Conservation (phyloP, 352 stramenopile genomes). For the Phytophthora melonis region DNA sequence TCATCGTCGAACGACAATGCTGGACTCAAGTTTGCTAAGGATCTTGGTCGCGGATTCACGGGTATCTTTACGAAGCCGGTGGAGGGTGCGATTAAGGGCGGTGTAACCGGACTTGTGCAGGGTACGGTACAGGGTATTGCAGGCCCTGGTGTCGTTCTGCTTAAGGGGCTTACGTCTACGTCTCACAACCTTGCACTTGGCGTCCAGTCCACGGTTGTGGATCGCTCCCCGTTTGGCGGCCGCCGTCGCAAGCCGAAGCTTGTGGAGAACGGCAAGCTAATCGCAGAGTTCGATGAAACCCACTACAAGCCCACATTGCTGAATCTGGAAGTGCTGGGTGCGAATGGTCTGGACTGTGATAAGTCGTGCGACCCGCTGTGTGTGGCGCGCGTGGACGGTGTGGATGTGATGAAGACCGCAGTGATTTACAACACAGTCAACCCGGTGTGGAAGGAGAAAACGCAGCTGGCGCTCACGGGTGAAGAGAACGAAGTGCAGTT, state of each 20-base stretch:
- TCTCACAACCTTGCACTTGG: conserved; percentile 81
- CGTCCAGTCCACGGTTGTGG: conserved; percentile 83
- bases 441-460: conserved; percentile 84
- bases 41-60: conserved; percentile 85
- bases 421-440: conserved; percentile 91
- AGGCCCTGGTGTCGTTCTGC: conserved; percentile 80
- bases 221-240: conserved; percentile 81
- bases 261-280: conserved; percentile 70
- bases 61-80: conserved; percentile 91
- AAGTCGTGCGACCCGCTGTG: conserved; percentile 83
- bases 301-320: conserved; percentile 72
- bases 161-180: conserved; percentile 88
- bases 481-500: conserved; percentile 73
- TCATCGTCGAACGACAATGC: conserved; percentile 55
- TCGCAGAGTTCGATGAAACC: conserved; percentile 69
- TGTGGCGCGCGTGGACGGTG: conserved; percentile 77
- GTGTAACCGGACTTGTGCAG: conserved; percentile 79
- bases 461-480: conserved; percentile 60
- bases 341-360: conserved; percentile 76
- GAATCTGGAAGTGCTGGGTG: conserved; percentile 74
- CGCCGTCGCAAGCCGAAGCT: conserved; percentile 76
- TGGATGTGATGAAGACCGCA: conserved; percentile 72
- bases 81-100: conserved; percentile 80
- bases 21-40: conserved; percentile 87
- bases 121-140: conserved; percentile 84